Conservation (phyloP, 805 yeast species). For the Saturnispora bothae region DNA sequence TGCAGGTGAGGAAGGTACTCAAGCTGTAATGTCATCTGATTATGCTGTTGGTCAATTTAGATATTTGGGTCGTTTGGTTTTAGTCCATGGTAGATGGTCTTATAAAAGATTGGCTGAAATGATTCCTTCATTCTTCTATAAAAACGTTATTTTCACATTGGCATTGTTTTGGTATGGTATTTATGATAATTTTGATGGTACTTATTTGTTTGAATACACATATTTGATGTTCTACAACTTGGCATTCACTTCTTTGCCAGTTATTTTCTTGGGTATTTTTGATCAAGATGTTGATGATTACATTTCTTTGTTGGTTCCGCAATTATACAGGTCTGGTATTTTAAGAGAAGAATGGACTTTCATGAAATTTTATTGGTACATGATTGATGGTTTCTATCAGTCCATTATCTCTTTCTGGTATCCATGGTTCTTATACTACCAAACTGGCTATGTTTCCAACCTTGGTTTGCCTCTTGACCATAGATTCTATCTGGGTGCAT, state of each 20-base stretch:
- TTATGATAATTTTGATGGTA: conserved; percentile 65
- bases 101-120: conserved; percentile 72
- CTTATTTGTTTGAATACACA: conserved; percentile 70
- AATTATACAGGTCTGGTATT: conserved; percentile 64
- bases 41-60: conserved; percentile 81
- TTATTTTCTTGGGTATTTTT: conserved; percentile 64
- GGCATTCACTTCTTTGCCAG: conserved; percentile 76
- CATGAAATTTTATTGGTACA: conserved; percentile 58
- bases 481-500: conserved; percentile 61
- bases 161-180: conserved; percentile 77
- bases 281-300: conserved; percentile 73
- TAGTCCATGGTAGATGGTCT: conserved; percentile 84
- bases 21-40: conserved; percentile 82
- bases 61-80: conserved; percentile 50
- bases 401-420: conserved; percentile 63
- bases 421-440: conserved; percentile 48
- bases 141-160: conserved; percentile 64
- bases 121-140: conserved; percentile 75
- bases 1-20: conserved; percentile 87
- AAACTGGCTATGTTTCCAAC: conserved; percentile 31
- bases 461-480: conserved; percentile 49
- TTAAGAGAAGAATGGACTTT: conserved; percentile 62
- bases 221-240: conserved; percentile 71
- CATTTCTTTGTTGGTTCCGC: conserved; percentile 63
- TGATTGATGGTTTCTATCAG: conserved; percentile 71